phyloP scores from a whole-genome alignment of 2,329 filamentous ascomycete genomes.

The Dryadomyces quercivorus region DNA sequence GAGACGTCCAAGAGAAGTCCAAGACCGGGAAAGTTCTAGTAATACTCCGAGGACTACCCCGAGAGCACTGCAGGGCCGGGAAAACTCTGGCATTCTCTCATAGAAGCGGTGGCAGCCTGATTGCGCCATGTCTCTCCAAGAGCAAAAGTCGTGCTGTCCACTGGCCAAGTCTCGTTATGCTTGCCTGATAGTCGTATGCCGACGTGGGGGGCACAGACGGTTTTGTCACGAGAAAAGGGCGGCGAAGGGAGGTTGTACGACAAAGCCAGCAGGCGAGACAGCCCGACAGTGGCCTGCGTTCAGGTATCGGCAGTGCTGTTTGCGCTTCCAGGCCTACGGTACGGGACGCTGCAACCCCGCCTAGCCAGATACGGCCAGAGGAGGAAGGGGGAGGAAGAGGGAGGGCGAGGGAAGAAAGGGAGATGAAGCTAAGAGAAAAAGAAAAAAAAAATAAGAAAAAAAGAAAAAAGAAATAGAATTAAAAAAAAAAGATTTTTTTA shows the following conservation, averaged over 20 bases:
- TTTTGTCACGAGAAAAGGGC: background rate
- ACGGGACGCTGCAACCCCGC: slow-evolving; percentile 8
- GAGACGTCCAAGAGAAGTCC: no score
- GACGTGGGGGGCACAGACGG: background rate
- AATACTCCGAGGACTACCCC: no score
- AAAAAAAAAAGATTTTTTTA: background rate
- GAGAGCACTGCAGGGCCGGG: no score
- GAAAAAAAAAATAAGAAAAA: no score
- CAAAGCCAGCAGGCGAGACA: background rate
- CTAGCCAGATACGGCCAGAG: background rate
- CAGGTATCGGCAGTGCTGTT: background rate
- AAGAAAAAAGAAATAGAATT: no score
- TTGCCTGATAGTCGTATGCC: background rate
- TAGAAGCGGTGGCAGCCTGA: no score
- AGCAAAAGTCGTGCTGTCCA: background rate
- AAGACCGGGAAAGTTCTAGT: no score
- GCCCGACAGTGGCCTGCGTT: no score
- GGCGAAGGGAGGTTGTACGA: background rate
- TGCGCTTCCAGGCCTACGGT: slow-evolving; percentile 7
- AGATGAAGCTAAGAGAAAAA: background rate
- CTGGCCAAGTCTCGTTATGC: background rate
- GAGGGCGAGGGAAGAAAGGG: background rate
- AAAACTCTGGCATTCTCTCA: no score
- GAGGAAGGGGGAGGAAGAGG: background rate
- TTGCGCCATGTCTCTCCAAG: background rate